Base-by-base conservation (phyloP, 768 basidiomycete genomes). In the Lyophyllum decastes region DNA sequence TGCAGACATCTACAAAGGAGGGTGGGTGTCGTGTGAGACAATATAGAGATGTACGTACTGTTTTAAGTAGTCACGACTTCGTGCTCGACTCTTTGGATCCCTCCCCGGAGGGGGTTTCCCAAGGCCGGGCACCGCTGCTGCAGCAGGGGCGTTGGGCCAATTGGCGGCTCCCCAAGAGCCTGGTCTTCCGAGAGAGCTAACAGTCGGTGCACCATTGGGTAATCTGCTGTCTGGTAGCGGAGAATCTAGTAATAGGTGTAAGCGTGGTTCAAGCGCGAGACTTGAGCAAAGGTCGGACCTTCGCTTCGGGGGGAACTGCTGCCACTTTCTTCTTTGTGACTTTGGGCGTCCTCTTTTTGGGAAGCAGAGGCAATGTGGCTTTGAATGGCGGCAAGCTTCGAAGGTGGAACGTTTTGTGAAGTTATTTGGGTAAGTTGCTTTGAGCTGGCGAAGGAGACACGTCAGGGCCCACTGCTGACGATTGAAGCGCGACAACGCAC, bases 31-130 rank as follows among this genome's bases (percentile, higher is more conserved):
- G 41, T 25, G 49, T 51, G 52, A 47, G 52, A 61, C 40, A 27
- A 58, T 30, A 41, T 48, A 27, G 58, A 50, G 34, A 52, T 21
- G 9, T 9, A 81, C 89, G 68, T 66, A 94, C 88, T 99, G 96
- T 74, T 98, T 99, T 64, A 99, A 82, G 72, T 98, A 99, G 61
- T 99, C 97, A 54, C 95, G 81, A 75, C 94, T 95, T 57, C 94
- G 83, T 43, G 95, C 94, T 66, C 96, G 84, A 66, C 92, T 91
- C 74, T 97, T 96, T n/a, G 94, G 94, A 74, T 98, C 96, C 55
- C 94, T 86, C 33, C 89, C 92, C 9, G 87, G 85, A 22, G 82
- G 88, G 40, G 85, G 89, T 69, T 87, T 94, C 45, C 87, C 87
- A 62, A 83, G 70, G 44, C 79, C 81, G 49, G 80, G 78, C 49